Percentiles rank a stretch among this genome's conserved stretches.
Conservation (phyloP, 495 filamentous ascomycete genomes). For the Xanthoparmelia taractica region DNA sequence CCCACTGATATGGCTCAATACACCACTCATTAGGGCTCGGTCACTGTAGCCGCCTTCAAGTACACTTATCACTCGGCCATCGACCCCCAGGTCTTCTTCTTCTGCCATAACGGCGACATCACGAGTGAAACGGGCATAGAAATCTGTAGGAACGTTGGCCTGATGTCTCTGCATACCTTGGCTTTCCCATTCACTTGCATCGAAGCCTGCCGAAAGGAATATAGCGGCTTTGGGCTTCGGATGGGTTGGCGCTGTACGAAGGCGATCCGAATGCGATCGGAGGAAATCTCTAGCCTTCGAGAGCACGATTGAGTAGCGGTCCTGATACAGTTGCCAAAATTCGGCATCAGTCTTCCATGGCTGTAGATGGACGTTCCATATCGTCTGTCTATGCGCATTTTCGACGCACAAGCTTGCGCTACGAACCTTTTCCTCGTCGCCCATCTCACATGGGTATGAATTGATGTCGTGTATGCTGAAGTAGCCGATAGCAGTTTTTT, state of each 20-base stretch:
- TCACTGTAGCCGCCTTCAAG: constrained; percentile 95
- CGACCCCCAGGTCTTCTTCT: constrained; percentile 67
- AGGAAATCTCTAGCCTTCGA: constrained; percentile 75
- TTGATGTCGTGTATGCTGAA: constrained; percentile 97
- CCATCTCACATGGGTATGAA: constrained; percentile 87
- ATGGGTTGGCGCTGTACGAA: constrained; percentile 44
- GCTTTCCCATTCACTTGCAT: constrained; percentile 92
- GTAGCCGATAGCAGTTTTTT: constrained; percentile 84
- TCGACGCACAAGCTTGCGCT: constrained; percentile 90
- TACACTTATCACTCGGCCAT: constrained; percentile 83
- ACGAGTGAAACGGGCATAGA: constrained; percentile 82
- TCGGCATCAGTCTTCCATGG: constrained; percentile 72
- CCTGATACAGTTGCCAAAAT: constrained; percentile 82
- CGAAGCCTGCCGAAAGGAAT: constrained; percentile 92
- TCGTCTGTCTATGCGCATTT: constrained; percentile 79
- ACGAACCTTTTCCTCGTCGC: constrained; percentile 80
- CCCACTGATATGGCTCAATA: constrained; percentile 80
- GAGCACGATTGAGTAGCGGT: constrained; percentile 64
- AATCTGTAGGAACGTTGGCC: constrained; percentile 91
- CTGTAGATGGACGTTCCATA: constrained; percentile 95
- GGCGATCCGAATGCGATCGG: constrained; percentile 54
- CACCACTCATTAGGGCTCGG: constrained; percentile 75
- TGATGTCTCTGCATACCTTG: constrained; percentile 87
- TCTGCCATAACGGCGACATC: constrained; percentile 76
- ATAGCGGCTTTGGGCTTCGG: constrained; percentile 69